A percentile compares a stretch with the other conserved stretches of the same genome.
Evolutionary conservation across 495 filamentous ascomycete genomes (phyloP).

Genomic region (Xylaria longipes): DNA sequence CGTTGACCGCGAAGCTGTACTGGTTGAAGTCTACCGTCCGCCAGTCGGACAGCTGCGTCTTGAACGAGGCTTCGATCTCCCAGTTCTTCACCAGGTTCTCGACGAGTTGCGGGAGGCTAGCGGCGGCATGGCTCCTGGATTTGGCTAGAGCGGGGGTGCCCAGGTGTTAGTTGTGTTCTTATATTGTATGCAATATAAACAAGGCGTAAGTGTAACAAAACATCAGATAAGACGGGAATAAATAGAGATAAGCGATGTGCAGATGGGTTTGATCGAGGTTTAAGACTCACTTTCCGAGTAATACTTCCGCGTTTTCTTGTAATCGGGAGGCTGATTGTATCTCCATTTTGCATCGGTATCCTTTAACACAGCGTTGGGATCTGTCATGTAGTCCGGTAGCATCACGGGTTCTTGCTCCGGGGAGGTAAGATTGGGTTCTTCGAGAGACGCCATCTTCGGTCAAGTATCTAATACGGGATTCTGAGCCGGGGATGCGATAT

Average conservation of each 20-base stretch:
- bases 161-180: not conserved
- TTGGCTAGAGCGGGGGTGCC: slow-evolving; percentile 52
- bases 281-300: slow-evolving; percentile 55
- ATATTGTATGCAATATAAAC: not conserved
- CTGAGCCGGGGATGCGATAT: not conserved
- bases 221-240: not conserved
- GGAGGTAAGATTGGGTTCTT: not conserved
- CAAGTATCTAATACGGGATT: not conserved
- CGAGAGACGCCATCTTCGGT: not conserved
- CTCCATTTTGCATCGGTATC: slow-evolving; percentile 62
- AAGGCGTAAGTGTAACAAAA: not conserved
- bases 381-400: slow-evolving; percentile 64
- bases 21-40: slow-evolving; percentile 62
- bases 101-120: slow-evolving; percentile 62
- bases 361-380: slow-evolving; percentile 64
- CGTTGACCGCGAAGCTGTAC: slow-evolving; percentile 69
- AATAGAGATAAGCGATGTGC: not conserved
- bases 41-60: slow-evolving; percentile 65
- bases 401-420: not conserved
- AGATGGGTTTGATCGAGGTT: not conserved
- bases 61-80: slow-evolving; percentile 74
- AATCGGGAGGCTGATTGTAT: slow-evolving; percentile 64
- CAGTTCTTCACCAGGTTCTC: slow-evolving; percentile 76
- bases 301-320: slow-evolving; percentile 62
- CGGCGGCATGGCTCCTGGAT: slow-evolving; percentile 57